Evolutionary conservation across 768 basidiomycete species (phyloP).

Genomic region (Hypsizygus marmoreus): DNA sequence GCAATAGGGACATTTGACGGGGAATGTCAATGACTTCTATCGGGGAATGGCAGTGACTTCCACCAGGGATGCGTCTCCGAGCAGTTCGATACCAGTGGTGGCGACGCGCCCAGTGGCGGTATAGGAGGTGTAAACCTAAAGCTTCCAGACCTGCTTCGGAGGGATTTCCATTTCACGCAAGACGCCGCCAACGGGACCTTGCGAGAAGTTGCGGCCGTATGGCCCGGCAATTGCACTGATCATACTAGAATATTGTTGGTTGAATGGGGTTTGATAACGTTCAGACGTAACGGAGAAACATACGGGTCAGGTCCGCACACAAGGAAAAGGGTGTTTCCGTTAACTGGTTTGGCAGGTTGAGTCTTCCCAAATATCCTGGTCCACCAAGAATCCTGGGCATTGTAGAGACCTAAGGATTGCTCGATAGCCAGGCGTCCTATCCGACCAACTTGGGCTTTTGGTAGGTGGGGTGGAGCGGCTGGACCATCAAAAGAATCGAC

Average conservation of each 20-base stretch:
- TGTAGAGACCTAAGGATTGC: constrained; percentile 35
- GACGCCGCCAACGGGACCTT: constrained; percentile 69
- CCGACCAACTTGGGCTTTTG: constrained; percentile 46
- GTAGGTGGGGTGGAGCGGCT: constrained; percentile 16
- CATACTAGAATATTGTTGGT: constrained; percentile 54
- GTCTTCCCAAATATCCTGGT: constrained; percentile 26
- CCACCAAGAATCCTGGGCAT: constrained; percentile 35
- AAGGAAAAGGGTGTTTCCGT: constrained; percentile 59
- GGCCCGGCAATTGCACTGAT: constrained; percentile 74
- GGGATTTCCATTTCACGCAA: constrained; percentile 64
- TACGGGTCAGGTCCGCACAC: constrained; percentile 88
- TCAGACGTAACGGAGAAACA: constrained; percentile 24
- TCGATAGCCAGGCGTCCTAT: constrained; percentile 55
- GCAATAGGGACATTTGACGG: too few species aligned
- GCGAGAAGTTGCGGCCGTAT: constrained; percentile 73
- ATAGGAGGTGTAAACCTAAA: constrained; percentile 34
- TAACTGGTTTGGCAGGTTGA: constrained; percentile 16
- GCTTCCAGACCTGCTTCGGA: constrained; percentile 68
- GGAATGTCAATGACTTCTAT: too few species aligned
- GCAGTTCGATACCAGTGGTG: background rate
- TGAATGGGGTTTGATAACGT: background rate
- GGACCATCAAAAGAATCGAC: constrained; percentile 52
- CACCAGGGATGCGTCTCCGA: too few species aligned
- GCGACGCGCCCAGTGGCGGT: too few species aligned
- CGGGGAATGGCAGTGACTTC: too few species aligned